Conservation (phyloP, 345 rosid genomes). For the Brassica incana region DNA sequence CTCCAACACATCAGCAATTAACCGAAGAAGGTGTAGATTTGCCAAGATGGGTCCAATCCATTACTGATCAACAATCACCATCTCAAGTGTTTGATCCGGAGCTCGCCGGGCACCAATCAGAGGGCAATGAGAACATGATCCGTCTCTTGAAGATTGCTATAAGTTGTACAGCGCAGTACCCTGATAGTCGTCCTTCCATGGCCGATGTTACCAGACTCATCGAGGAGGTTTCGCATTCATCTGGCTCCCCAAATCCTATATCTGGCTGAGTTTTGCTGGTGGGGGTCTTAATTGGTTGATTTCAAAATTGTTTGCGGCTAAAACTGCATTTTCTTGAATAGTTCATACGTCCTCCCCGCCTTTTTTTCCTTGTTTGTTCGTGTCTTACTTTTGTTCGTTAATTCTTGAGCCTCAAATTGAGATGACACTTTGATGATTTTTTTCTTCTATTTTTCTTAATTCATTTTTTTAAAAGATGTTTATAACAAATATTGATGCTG, state of each 20-base stretch:
- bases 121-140: constrained; percentile 68
- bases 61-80: constrained; percentile 64
- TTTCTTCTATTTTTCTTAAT: neutral
- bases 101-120: constrained; percentile 71
- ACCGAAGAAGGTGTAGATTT: constrained; percentile 85
- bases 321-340: constrained; percentile 14
- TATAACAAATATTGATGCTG: constrained; percentile 9
- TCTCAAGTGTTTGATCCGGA: constrained; percentile 73
- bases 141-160: constrained; percentile 74
- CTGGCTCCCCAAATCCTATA: constrained; percentile 22
- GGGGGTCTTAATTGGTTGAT: constrained; percentile 12
- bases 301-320: constrained; percentile 30
- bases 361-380: neutral
- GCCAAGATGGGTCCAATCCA: constrained; percentile 86
- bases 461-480: constrained; percentile 11
- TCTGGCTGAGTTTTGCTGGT: constrained; percentile 18
- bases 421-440: constrained; percentile 25
- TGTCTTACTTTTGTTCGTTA: constrained; percentile 22
- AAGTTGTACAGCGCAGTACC: constrained; percentile 72
- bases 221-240: constrained; percentile 52
- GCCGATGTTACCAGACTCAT: constrained; percentile 61
- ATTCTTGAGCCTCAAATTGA: constrained; percentile 43
- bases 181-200: constrained; percentile 87
- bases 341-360: constrained; percentile 3
- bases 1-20: constrained; percentile 63